Evolutionary conservation across 345 rosid genomes (phyloP), one percentile per base, ranked within the genome.

Genomic region (Lepidium aucheri): DNA sequence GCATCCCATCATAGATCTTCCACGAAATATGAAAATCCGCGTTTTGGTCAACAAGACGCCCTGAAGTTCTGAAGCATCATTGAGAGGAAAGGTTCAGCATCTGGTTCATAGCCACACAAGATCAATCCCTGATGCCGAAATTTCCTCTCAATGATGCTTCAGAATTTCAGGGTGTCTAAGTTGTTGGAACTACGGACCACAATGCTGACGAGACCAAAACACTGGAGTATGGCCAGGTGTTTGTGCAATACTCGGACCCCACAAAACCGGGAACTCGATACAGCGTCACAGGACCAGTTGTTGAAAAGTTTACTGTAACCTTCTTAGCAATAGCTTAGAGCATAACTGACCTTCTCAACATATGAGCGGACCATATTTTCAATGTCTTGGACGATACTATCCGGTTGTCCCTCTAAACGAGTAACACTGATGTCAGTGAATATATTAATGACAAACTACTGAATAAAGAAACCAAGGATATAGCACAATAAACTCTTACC

Each of bases 301-400:
- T 20, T 20, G 3, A 2, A 55, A 26, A 8, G 39, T 18, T 28
- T 55, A 13, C 9, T 2, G 9, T 30, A 26, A 59, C 36, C 43
- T 68, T 46, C 45, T 69, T 34, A 74, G 63, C 45, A 65, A 41
- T 42, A 42, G 63, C 49, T 18, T 20, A 53, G 43, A 30, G 35
- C 1, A 32, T 46, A 40, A 42, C 85, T 86, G 65, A 87, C 99
- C 97, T 94, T 94, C 68, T 86, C 96, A 76, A 94, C 97, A 80
- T 94, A 91, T 67, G 95, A 76, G n/a, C 99, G 97, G 60, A 94
- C 99, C 99, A 94, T 94, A 62, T 77, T 84, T 84, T 94, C 99
- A 69, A 94, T 94, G 76, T 94, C 99, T 71, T 84, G 81, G 42
- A 94, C 99, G 53, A 94, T 91, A 64, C 73, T 82, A 0, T 91